Percentiles rank a stretch among this genome's conserved stretches.
phyloP scores from a whole-genome alignment of 1,284 basidiomycete genomes.

The Pyrrhoderma lamaoense region DNA sequence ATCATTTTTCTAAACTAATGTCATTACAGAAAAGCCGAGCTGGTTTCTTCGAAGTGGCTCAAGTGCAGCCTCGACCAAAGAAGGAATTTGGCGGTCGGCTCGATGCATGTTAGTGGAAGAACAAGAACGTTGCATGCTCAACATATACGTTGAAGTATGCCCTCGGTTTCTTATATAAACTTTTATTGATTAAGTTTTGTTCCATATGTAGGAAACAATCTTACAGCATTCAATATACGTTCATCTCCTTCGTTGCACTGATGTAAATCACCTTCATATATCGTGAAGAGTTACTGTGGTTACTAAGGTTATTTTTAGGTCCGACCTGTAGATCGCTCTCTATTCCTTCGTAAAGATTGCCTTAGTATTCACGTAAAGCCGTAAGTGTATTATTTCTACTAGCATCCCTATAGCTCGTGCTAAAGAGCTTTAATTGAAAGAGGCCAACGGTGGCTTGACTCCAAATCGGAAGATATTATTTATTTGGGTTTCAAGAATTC shows the following conservation, averaged over 20 bases:
- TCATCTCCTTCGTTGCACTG: slow-evolving; percentile 64
- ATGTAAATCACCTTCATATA: slow-evolving; percentile 28
- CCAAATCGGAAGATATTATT: slow-evolving; percentile 52
- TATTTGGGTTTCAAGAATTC: slow-evolving; percentile 59
- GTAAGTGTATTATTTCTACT: slow-evolving; percentile 30
- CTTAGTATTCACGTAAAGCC: slow-evolving; percentile 57
- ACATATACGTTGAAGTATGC: slow-evolving; percentile 66
- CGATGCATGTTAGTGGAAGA: slow-evolving; percentile 65
- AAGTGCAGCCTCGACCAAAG: slow-evolving; percentile 35
- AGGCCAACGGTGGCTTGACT: slow-evolving; percentile 53
- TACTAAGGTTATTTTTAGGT: slow-evolving; percentile 23
- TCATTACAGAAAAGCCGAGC: slow-evolving; percentile 54
- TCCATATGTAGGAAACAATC: slow-evolving; percentile 47
- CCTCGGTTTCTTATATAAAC: neutral
- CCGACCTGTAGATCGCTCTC: slow-evolving; percentile 56
- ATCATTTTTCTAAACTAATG: neutral
- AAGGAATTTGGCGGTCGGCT: slow-evolving; percentile 62
- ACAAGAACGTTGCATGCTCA: slow-evolving; percentile 54
- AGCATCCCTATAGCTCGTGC: slow-evolving; percentile 7
- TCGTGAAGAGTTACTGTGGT: too few species aligned
- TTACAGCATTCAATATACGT: slow-evolving; percentile 66
- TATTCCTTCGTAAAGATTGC: slow-evolving; percentile 66
- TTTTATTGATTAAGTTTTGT: neutral
- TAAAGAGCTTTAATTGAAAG: slow-evolving; percentile 28
- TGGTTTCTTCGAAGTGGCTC: slow-evolving; percentile 55